Evolutionary conservation across 2,329 filamentous ascomycete genomes (phyloP).

Genomic region (Ceratocystis huliohia): DNA sequence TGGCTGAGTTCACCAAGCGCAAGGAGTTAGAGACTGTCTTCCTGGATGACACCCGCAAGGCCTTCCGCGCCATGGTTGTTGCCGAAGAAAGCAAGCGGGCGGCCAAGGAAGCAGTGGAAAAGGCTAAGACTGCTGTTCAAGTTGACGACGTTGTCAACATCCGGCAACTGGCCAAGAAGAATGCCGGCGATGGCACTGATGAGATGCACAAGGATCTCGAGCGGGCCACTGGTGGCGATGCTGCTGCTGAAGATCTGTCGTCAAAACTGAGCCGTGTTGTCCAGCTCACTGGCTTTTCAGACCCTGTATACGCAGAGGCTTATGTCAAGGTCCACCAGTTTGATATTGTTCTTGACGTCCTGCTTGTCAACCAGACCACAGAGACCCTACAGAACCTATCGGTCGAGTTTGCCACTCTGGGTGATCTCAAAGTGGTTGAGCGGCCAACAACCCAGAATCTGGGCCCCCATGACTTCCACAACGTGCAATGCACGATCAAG

Average conservation of each 20-base stretch:
- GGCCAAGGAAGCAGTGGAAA: slow-evolving; percentile 85
- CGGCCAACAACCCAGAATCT: slow-evolving; percentile 92
- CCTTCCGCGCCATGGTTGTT: slow-evolving; percentile 93
- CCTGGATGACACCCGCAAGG: slow-evolving; percentile 85
- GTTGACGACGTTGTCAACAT: slow-evolving; percentile 92
- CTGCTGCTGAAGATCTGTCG: slow-evolving; percentile 67
- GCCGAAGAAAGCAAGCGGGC: slow-evolving; percentile 95
- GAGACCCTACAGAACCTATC: slow-evolving; percentile 95
- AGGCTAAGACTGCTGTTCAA: slow-evolving; percentile 85
- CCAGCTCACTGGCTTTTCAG: slow-evolving; percentile 94
- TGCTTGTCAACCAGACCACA: slow-evolving; percentile 92
- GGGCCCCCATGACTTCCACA: slow-evolving; percentile 90
- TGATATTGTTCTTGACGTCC: slow-evolving; percentile 90
- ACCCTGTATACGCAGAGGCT: slow-evolving; percentile 95
- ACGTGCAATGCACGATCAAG: slow-evolving; percentile 97
- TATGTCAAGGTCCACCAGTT: slow-evolving; percentile 99
- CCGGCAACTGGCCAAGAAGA: slow-evolving; percentile 86
- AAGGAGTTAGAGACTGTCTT: slow-evolving; percentile 88
- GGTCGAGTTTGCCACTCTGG: slow-evolving; percentile 95
- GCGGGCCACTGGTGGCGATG: slow-evolving; percentile 84
- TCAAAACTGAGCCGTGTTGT: slow-evolving; percentile 94
- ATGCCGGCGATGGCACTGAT: slow-evolving; percentile 65
- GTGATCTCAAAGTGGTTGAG: slow-evolving; percentile 95
- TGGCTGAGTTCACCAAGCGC: slow-evolving; percentile 79
- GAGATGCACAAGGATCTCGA: slow-evolving; percentile 83